Conservation (phyloP, 371 early-diverging fungal species). For the Mucor mucedo region DNA sequence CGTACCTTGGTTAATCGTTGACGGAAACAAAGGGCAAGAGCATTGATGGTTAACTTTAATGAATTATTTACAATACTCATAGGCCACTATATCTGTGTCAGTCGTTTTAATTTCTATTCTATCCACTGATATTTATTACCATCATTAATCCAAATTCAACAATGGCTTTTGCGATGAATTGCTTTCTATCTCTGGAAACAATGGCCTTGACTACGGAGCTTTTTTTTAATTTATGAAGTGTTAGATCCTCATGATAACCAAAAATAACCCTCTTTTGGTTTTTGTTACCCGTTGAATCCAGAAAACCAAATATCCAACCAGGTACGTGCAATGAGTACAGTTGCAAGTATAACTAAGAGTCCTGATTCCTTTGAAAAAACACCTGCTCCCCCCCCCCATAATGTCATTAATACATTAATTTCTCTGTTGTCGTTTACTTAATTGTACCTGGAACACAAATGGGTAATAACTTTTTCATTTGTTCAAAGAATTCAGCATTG, state of each 20-base stretch:
- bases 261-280: constrained; percentile 10
- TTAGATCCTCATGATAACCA: too few relatives aligned
- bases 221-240: not conserved
- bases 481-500: constrained; percentile 73
- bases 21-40: constrained; percentile 79
- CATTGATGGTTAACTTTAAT: constrained; percentile 71
- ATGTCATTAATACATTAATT: not conserved
- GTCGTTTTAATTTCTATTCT: too few relatives aligned
- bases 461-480: constrained; percentile 77
- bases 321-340: constrained; percentile 71
- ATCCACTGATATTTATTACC: constrained; percentile 32
- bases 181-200: constrained; percentile 69
- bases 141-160: constrained; percentile 79
- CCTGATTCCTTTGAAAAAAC: constrained; percentile 68
- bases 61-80: constrained; percentile 79
- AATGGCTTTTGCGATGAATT: constrained; percentile 68
- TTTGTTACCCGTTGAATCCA: constrained; percentile 65
- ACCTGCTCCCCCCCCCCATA: constrained; percentile 33
- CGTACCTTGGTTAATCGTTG: constrained; percentile 72
- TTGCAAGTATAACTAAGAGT: constrained; percentile 65
- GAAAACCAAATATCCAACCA: constrained; percentile 82
- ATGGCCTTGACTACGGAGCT: constrained; percentile 74
- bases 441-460: constrained; percentile 70
- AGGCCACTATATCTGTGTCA: constrained; percentile 60
- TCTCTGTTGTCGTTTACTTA: not conserved